A percentile compares a stretch with the other conserved stretches of the same genome.
These are phyloP conservation scores for Daldinia loculata DNA, from an alignment of 495 filamentous ascomycete species.

Conservation along the genomic window DNA sequence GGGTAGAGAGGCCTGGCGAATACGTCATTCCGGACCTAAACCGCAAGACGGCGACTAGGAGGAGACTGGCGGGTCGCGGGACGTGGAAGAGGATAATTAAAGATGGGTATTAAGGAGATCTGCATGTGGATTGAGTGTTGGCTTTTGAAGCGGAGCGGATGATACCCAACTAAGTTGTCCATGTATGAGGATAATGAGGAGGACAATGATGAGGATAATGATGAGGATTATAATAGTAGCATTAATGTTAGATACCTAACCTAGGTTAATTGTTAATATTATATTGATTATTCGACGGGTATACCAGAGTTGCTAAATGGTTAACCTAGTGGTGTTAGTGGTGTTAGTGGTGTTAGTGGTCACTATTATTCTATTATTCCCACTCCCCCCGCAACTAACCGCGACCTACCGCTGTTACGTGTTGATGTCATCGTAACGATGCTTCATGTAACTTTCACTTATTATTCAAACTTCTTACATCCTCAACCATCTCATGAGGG, in stretches of 20 bases:
- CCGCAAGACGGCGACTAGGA: slow-evolving; percentile 39
- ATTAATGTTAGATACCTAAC: not conserved
- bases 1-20: slow-evolving; percentile 42
- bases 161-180: slow-evolving; percentile 7
- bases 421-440: not conserved
- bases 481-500: not conserved
- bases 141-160: not conserved
- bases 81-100: slow-evolving; percentile 27
- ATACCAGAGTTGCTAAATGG: not conserved
- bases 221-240: not conserved
- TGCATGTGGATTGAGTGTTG: not conserved
- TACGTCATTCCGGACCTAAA: slow-evolving; percentile 58
- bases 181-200: not conserved
- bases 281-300: not conserved
- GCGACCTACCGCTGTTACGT: not conserved
- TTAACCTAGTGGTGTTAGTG: not conserved
- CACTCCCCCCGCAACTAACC: not conserved
- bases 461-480: not conserved
- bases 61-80: slow-evolving; percentile 20
- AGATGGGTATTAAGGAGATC: slow-evolving; percentile 16
- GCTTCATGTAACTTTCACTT: not conserved
- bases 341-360: not conserved
- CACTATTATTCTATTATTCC: not conserved
- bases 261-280: not conserved
- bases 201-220: not conserved